Percentiles rank a stretch among this genome's conserved stretches.
Conservation (phyloP, 2,329 filamentous ascomycete species). For the Colletotrichum acutatum region DNA sequence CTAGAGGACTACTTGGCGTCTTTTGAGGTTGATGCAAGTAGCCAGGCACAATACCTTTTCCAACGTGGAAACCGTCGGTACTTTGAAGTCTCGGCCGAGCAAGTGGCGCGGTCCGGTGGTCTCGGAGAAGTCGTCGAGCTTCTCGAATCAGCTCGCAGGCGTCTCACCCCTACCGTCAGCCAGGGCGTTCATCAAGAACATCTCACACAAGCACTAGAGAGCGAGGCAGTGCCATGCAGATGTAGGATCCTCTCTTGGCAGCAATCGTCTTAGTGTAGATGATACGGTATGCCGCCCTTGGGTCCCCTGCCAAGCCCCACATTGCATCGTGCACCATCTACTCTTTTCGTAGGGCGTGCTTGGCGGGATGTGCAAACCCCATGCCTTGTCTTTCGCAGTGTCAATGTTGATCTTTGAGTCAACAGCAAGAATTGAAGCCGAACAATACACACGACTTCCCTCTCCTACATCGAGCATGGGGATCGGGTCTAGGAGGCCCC, state of each 20-base stretch:
- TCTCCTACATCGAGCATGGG: not conserved
- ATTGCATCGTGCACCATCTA: not conserved
- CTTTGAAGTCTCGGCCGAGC: conserved; percentile 1
- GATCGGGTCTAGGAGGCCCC: no score
- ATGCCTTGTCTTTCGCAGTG: not conserved
- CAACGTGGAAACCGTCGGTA: not conserved
- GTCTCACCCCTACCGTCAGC: not conserved
- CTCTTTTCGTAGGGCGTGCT: not conserved
- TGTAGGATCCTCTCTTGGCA: conserved; percentile 14
- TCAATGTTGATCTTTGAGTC: not conserved
- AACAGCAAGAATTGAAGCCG: not conserved
- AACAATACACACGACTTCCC: not conserved
- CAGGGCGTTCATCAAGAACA: not conserved
- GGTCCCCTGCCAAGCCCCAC: not conserved
- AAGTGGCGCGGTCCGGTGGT: conserved; percentile 3
- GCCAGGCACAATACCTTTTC: not conserved
- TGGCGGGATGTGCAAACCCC: not conserved
- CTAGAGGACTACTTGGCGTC: conserved; percentile 1
- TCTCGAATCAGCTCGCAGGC: conserved; percentile 2
- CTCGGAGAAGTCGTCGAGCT: conserved; percentile 8
- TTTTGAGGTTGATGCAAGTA: not conserved
- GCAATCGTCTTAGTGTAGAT: conserved; percentile 5
- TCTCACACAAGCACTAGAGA: not conserved
- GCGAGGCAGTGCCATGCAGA: not conserved
- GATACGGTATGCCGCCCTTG: not conserved